Percentiles rank a stretch among this genome's conserved stretches.
These are phyloP conservation scores for Hypoxylon sp. DNA, from an alignment of 2,329 filamentous ascomycete species.

Conservation along the genomic window DNA sequence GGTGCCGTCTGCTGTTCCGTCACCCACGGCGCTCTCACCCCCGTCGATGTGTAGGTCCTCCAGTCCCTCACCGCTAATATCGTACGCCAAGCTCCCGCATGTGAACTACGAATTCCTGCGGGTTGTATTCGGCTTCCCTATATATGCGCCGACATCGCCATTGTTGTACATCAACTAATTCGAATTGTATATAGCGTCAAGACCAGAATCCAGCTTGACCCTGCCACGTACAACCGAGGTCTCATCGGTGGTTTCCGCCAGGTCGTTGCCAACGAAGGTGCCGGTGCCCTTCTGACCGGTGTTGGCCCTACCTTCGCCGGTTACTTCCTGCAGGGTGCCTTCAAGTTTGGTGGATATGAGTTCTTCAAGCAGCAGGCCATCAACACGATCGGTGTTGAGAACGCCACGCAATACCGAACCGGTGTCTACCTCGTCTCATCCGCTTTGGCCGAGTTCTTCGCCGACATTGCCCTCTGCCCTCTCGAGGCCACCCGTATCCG, in stretches of 20 bases:
- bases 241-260: conserved; percentile 81
- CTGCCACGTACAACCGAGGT: conserved; percentile 80
- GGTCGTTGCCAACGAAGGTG: conserved; percentile 78
- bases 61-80: conserved; percentile 2
- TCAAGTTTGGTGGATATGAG: conserved; percentile 87
- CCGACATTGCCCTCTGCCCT: conserved; percentile 79
- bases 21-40: conserved; percentile 96
- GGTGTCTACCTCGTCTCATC: conserved; percentile 75
- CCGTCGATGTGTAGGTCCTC: conserved; percentile 96
- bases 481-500: conserved; percentile 84
- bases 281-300: conserved; percentile 79
- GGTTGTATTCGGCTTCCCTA: neutral
- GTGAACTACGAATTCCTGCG: conserved; percentile 1
- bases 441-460: conserved; percentile 67
- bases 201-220: conserved; percentile 84
- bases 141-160: neutral
- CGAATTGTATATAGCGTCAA: conserved; percentile 71
- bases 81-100: conserved; percentile 11
- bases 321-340: conserved; percentile 84
- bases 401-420: conserved; percentile 75
- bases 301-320: conserved; percentile 79
- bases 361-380: conserved; percentile 87
- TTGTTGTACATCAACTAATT: conserved; percentile 15
- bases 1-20: conserved; percentile 98
- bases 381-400: conserved; percentile 76